Base-by-base conservation (phyloP, 495 filamentous ascomycete genomes). In the Monascus purpureus region DNA sequence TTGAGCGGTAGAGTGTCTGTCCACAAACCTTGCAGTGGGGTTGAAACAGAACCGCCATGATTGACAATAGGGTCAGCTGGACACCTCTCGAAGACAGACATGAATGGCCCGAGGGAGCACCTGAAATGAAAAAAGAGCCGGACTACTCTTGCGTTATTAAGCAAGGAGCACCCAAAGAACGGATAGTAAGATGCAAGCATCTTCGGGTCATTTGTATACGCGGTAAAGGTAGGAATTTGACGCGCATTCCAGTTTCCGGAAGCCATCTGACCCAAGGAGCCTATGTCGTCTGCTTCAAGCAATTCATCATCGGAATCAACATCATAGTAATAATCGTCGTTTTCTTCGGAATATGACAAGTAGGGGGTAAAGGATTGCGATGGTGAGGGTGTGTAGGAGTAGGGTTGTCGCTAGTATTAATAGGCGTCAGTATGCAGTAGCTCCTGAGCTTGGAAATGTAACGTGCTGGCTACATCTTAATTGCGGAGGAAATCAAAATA, bases 121-220 rank as follows among this genome's bases (percentile, higher is more conserved):
- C 95, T 73, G 52, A 95, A 97, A 57, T 96, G 85, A 47, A 78
- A 77, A 50, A 96, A 97, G 11, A 95, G 73, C 19, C 79, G 72
- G 7, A 85, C 85, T 1, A 84, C 92, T 35, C 77, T 75, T 2
- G 73, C 67, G 46, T 96, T 86, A 43, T 75, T 82, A 15, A 95
- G 56, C 4, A 87, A 90, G 20, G 82, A 86, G 2, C 77, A 83
- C 13, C 70, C 62, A 15, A 76, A 67, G 3, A 80, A 75, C 3
- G 85, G 80, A 11, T 65, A 65, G 41, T 97, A 96, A 1, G 70
- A 71, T 8, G 80, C 73, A 7, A 97, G 68, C n/a, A 87, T 63
- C 33, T 82, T 78, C 1, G 67, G 62, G 29, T 75, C 68, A 31
- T 80, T 72, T 28, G 84, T 44, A 45, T 80, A 75, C 4, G 68